Base-by-base conservation (phyloP, 2,329 filamentous ascomycete genomes). In the Gyromitra esculenta region DNA sequence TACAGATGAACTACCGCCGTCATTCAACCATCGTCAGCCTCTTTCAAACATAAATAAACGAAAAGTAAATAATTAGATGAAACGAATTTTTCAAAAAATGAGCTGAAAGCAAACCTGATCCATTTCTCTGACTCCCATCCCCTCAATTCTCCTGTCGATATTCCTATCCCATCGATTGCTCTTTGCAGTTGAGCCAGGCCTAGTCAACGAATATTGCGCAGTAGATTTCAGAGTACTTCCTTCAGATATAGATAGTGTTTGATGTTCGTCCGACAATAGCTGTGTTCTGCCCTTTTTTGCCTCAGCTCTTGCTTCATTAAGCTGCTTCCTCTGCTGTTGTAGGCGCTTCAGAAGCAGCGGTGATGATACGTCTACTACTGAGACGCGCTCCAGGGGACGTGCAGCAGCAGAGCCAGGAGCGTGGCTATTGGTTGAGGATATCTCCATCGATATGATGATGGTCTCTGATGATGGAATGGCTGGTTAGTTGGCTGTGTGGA, bases 71-170 rank as follows among this genome's bases (percentile, higher is more conserved):
- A 73, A n/a, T 31, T 45, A 37, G n/a, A 39, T 5, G n/a, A 35
- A 21, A 54, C 21, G n/a, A 59, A 11, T 56, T 3, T 9, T 48
- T 41, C 6, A 13, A 15, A 31, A 37, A 37, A 37, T 8, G 11
- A 37, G 54, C 54, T 18, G 54, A 8, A 60, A 21, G 77, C 85
- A 72, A 83, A 90, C 89, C 84, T 89, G 86, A 82, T 92, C 90
- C 85, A 91, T 89, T 80, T 92, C 90, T 81, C 91, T 90, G 5
- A 89, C 84, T 1, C 90, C 90, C 82, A 91, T 85, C 21, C 72
- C 65, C 45, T 75, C 75, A 67, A 77, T 2, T 86, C 86, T 77
- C 45, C 37, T 75, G 50, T 75, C 66, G n/a, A 43, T 59, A 45
- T 77, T 72, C 37, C 48, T 43, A 59, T 37, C 65, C 45, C 73